Evolutionary conservation across 345 rosid species (phyloP).

Genomic region (Aquilaria yunnanensis): DNA sequence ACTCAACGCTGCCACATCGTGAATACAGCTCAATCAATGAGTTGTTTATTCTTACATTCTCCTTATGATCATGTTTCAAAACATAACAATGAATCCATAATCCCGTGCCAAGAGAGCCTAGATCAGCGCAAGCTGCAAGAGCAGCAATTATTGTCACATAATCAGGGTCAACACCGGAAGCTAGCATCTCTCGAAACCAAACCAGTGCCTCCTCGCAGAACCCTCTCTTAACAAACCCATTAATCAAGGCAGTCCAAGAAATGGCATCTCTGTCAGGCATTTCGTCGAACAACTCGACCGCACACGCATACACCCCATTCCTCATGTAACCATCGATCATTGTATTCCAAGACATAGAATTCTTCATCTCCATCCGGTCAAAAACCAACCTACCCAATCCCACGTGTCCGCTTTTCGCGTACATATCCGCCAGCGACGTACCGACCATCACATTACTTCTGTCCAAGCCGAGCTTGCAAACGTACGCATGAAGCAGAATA

Average conservation of each 20-base stretch:
- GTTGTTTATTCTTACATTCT: slow-evolving; percentile 45
- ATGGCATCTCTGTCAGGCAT: slow-evolving; percentile 53
- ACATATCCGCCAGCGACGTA: slow-evolving; percentile 61
- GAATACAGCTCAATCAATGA: slow-evolving; percentile 70
- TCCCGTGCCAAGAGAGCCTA: slow-evolving; percentile 53
- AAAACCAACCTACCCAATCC: slow-evolving; percentile 48
- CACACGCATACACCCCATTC: slow-evolving; percentile 32
- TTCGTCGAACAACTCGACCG: slow-evolving; percentile 43
- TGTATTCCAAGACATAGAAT: slow-evolving; percentile 63
- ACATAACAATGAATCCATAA: slow-evolving; percentile 50
- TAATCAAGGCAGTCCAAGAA: slow-evolving; percentile 74
- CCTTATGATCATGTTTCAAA: slow-evolving; percentile 30
- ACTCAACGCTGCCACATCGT: slow-evolving; percentile 67
- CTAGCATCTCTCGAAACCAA: slow-evolving; percentile 59
- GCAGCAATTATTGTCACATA: slow-evolving; percentile 49
- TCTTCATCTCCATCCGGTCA: slow-evolving; percentile 40
- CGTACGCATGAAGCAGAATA: slow-evolving; percentile 49
- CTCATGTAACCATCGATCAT: slow-evolving; percentile 66
- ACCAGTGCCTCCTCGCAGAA: slow-evolving; percentile 45
- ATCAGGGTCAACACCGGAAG: slow-evolving; percentile 48
- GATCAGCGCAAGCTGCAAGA: slow-evolving; percentile 55
- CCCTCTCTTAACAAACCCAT: slow-evolving; percentile 57
- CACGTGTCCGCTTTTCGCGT: slow-evolving; percentile 37
- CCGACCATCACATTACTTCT: slow-evolving; percentile 53
- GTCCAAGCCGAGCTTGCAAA: slow-evolving; percentile 51